Conservation (phyloP, 768 basidiomycete species). For the Russula dissimulans region DNA sequence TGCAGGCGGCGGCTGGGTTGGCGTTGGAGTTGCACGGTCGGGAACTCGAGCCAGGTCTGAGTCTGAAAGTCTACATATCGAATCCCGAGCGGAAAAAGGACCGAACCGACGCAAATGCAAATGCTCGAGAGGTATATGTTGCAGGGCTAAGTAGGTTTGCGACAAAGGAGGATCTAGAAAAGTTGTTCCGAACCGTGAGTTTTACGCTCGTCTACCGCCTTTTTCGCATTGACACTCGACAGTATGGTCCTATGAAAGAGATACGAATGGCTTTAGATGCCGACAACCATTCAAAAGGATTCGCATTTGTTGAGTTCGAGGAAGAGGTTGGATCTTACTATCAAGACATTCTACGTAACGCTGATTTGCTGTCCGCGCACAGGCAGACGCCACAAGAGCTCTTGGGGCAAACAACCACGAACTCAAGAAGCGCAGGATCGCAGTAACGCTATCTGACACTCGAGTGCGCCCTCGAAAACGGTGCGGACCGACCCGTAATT, state of each 20-base stretch:
- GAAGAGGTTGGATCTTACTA: constrained; percentile 47
- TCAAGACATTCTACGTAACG: background rate
- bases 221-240: constrained; percentile 4
- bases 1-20: constrained; percentile 54
- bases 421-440: constrained; percentile 82
- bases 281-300: constrained; percentile 65
- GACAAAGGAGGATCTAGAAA: constrained; percentile 67
- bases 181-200: constrained; percentile 68
- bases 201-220: background rate
- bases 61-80: constrained; percentile 74
- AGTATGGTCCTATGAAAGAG: constrained; percentile 82
- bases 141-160: constrained; percentile 76
- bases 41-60: constrained; percentile 60
- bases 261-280: constrained; percentile 71
- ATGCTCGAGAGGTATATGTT: constrained; percentile 81
- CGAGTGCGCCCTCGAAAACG: constrained; percentile 30
- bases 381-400: constrained; percentile 65
- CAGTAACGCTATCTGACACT: constrained; percentile 77
- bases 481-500: constrained; percentile 16
- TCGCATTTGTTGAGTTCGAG: constrained; percentile 89
- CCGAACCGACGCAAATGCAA: constrained; percentile 79
- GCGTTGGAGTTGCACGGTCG: constrained; percentile 74
- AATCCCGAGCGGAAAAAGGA: constrained; percentile 86
- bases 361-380: background rate
- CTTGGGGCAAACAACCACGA: constrained; percentile 80